These are phyloP conservation scores for Astragalus membranaceus DNA, from an alignment of 306 rosid genomes.

Conservation along the genomic window DNA sequence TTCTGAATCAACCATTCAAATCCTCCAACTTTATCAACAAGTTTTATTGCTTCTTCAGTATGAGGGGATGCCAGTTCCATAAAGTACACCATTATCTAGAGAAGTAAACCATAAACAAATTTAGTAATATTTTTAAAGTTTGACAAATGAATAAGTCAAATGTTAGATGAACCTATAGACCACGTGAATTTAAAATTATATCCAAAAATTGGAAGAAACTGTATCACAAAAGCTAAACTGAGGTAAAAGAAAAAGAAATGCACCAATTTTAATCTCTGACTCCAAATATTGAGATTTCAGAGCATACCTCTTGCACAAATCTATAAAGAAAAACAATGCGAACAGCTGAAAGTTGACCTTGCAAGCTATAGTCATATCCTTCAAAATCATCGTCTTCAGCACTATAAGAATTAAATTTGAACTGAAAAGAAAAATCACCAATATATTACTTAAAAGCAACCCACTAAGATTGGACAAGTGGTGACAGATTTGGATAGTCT, in stretches of 20 bases:
- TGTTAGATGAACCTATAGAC: slow-evolving; percentile 2
- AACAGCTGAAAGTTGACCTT: slow-evolving; percentile 93
- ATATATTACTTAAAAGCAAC: not conserved
- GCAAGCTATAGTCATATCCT: slow-evolving; percentile 85
- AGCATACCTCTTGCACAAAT: slow-evolving; percentile 93
- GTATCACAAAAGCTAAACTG: not conserved
- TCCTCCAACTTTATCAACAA: slow-evolving; percentile 97
- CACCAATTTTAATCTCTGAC: not conserved
- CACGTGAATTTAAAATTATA: slow-evolving; percentile 6
- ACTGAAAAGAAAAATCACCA: slow-evolving; percentile 46
- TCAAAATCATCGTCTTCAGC: slow-evolving; percentile 85
- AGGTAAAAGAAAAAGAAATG: not conserved
- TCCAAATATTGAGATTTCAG: slow-evolving; percentile 4
- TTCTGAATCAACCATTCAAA: slow-evolving; percentile 96
- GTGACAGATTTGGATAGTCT: not conserved
- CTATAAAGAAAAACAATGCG: slow-evolving; percentile 92
- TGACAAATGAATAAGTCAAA: slow-evolving; percentile 1
- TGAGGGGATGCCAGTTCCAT: slow-evolving; percentile 93
- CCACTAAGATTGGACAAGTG: not conserved
- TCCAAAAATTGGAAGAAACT: not conserved
- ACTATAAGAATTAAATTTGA: slow-evolving; percentile 81
- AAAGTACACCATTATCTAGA: slow-evolving; percentile 81
- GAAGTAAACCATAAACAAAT: slow-evolving; percentile 11
- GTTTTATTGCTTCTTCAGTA: slow-evolving; percentile 85
- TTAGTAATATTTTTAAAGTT: not conserved